Percentiles rank a stretch among this genome's conserved stretches.
Conservation (phyloP, 345 rosid species). For the Aquilaria malaccensis region DNA sequence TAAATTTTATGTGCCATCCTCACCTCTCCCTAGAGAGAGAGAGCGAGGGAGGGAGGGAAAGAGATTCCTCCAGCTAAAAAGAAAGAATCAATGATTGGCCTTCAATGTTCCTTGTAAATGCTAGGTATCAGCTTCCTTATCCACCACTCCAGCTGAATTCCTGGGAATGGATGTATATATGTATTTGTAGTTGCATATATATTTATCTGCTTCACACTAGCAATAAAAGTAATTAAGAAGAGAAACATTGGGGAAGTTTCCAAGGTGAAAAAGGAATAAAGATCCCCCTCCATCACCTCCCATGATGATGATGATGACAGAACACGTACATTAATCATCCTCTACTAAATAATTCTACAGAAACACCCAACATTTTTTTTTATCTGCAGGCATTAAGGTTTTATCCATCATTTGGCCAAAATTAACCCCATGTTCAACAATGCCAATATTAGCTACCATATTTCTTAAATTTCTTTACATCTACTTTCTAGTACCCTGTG, state of each 20-base stretch:
- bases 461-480: no score
- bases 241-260: slow-evolving; percentile 10
- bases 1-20: neutral
- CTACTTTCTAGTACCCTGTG: no score
- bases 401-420: no score
- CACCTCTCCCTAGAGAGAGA: slow-evolving; percentile 3
- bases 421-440: no score
- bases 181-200: neutral
- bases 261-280: slow-evolving; percentile 7
- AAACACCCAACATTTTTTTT: no score
- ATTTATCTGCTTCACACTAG: neutral
- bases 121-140: slow-evolving; percentile 19
- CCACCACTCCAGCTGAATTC: slow-evolving; percentile 25
- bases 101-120: slow-evolving; percentile 1
- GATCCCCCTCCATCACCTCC: slow-evolving; percentile 5
- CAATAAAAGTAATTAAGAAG: neutral
- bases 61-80: slow-evolving; percentile 38
- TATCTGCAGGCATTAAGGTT: no score
- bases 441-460: no score
- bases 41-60: neutral
- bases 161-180: neutral
- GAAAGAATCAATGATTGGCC: slow-evolving; percentile 25
- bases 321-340: no score
- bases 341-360: no score
- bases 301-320: neutral